Evolutionary conservation across 2,329 filamentous ascomycete species (phyloP), one percentile per base, ranked within the genome.

Genomic region (Verticillium nonalfalfae): DNA sequence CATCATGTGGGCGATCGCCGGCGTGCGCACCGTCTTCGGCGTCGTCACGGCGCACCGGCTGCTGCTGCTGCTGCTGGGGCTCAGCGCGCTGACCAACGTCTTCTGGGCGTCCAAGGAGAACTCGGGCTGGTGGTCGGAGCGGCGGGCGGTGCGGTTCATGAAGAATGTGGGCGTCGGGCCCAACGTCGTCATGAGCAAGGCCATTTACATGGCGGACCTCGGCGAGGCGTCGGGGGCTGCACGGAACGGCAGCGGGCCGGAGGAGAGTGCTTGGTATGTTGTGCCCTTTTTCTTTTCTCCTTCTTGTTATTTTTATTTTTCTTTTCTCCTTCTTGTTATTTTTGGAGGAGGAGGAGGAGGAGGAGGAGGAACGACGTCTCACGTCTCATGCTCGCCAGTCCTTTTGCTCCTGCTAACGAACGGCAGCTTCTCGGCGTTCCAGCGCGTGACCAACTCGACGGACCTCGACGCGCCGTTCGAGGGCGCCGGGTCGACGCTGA

Each of bases 81-180:
- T 89, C 35, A 97, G 93, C 70, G 74, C 86, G 13, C 69, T 91
- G 11, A 82, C 86, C 57, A 98, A 98, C 70, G 75, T 89, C 26
- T 82, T 93, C 66, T 86, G 93, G 70, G 87, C 90, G 0, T 90
- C 89, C 13, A 85, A 88, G 64, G 87, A 91, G 70, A 85, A 85
- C 7, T 86, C 87, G 68, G 80, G 84, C 1, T 98, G 93, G 93
- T 97, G 91, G 90, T 82, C 85, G 56, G 94, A 98, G 76, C 85
- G 92, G 61, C 88, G 85, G 63, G 92, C 93, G 1, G 84, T 83
- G 15, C 87, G 82, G 50, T 97, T 94, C 73, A 95, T 99, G 92
- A 79, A 80, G 38, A 82, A 88, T 13, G 77, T 98, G 14, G 94
- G 94, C 10, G 87, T 98, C 7, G 83, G 85, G 3, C 91, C 93